Conservation (phyloP, 2,329 filamentous ascomycete species). For the Colletotrichum sp. region DNA sequence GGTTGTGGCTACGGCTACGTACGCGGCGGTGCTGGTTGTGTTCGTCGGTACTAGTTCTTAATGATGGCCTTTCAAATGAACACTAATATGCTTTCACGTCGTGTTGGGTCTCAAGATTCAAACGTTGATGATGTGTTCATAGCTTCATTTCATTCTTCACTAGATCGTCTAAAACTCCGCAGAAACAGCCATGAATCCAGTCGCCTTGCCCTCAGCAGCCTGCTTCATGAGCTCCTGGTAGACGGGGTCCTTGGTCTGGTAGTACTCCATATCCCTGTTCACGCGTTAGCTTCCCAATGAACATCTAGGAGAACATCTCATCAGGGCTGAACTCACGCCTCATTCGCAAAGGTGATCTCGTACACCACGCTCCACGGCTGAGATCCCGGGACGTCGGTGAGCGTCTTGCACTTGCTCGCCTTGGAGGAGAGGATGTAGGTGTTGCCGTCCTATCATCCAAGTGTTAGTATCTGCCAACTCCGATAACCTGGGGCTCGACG, state of each 20-base stretch:
- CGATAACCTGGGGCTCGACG: accelerated
- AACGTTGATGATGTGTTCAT: not conserved
- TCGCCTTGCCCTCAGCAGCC: constrained; percentile 15
- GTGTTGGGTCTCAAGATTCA: not conserved
- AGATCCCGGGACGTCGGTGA: constrained; percentile 11
- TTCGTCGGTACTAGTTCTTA: not conserved
- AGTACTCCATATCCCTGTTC: constrained; percentile 16
- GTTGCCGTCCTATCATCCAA: not conserved
- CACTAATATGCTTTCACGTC: accelerated
- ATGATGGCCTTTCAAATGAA: not conserved
- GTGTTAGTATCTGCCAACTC: accelerated
- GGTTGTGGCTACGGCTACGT: not conserved
- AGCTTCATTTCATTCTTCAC: not conserved
- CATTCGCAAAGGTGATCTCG: constrained; percentile 10
- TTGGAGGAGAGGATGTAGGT: constrained; percentile 15
- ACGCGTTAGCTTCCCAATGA: not conserved
- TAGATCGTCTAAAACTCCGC: not conserved
- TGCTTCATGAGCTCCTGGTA: constrained; percentile 17
- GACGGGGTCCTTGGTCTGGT: constrained; percentile 14
- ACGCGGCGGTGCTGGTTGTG: not conserved
- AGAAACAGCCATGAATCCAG: constrained; percentile 7
- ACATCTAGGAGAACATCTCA: not conserved
- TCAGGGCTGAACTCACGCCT: not conserved
- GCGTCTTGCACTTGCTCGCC: constrained; percentile 14
- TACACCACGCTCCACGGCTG: constrained; percentile 14